Base-by-base conservation (phyloP, 495 filamentous ascomycete species). In the Chlorociboria aeruginascens region DNA sequence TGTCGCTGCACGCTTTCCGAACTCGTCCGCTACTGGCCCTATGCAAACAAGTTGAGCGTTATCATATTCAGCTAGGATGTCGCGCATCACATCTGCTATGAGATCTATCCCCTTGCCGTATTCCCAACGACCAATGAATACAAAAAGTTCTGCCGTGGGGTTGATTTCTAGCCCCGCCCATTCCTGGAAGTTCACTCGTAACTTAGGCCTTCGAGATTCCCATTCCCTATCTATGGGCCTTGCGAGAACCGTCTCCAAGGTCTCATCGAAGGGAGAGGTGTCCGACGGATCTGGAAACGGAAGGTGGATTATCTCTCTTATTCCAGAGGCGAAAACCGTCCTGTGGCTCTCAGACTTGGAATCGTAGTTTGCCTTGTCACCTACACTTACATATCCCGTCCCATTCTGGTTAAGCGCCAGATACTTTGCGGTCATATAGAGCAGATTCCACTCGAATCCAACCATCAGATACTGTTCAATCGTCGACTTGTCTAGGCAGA, bases 51-150 rank as follows among this genome's bases (percentile, higher is more conserved):
- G 64, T 53, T 88, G 83, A 3, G 76, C 78, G 36, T 78, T 78
- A 11, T 74, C 71, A 50, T 79, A 69, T 51, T 77, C 65, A 50
- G 86, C 81, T n/a, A 88, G 64, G 41, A 88, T 72, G 35, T 73
- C 69, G 32, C 83, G 83, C 63, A 86, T 79, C 11, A 86, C 76
- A 58, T 88, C 83, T 16, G 83, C 83, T 49, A 88, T 86, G 10
- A 87, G 67, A 59, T 88, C 83, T 43, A 87, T 70, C 25, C 83
- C 83, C 59, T 87, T 88, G 55, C 87, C 82, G 69, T 81, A 77
- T 6, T 78, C 83, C 83, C 83, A 88, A 41, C 83, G 74, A 37
- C 83, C 83, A 36, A 88, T 83, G 54, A 88, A 88, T 10, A 87
- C 83, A 50, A 87, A 72, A 14, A 88, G 68, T 50, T 88, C 83